Conservation (phyloP, 2,329 filamentous ascomycete genomes). For the Akanthomyces muscarius region DNA sequence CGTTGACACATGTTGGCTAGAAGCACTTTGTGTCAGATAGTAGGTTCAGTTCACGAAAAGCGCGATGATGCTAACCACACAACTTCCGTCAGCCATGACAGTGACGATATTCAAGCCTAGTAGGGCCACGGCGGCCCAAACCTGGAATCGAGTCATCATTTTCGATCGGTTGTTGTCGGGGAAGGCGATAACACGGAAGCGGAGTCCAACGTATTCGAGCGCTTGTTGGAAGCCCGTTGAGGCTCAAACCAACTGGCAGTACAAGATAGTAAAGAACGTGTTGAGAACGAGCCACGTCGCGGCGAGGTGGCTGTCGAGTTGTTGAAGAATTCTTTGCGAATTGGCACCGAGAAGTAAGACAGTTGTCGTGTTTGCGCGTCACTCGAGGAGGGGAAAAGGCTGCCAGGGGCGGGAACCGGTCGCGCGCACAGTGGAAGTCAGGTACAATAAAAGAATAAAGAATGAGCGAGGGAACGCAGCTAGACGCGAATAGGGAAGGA, state of each 20-base stretch:
- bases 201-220: not conserved
- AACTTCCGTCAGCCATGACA: slow-evolving; percentile 2
- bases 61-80: not conserved
- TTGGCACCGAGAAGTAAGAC: not conserved
- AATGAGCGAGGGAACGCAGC: slow-evolving; percentile 12
- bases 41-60: not conserved
- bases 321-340: not conserved
- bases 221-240: not conserved
- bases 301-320: not conserved
- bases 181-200: not conserved
- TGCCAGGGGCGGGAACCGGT: slow-evolving; percentile 1
- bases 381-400: not conserved
- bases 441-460: not conserved
- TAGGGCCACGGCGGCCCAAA: not conserved
- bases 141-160: not conserved
- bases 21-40: not conserved
- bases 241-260: not conserved
- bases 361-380: not conserved
- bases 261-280: not conserved
- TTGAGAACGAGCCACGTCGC: not conserved
- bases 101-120: not conserved
- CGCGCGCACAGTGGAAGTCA: not conserved
- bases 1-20: slow-evolving; percentile 23
- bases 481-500: slow-evolving; percentile 8
- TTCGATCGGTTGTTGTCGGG: not conserved